A percentile compares a stretch with the other conserved stretches of the same genome.
phyloP scores from a whole-genome alignment of 2,329 filamentous ascomycete species.

The Ophiostoma montium region DNA sequence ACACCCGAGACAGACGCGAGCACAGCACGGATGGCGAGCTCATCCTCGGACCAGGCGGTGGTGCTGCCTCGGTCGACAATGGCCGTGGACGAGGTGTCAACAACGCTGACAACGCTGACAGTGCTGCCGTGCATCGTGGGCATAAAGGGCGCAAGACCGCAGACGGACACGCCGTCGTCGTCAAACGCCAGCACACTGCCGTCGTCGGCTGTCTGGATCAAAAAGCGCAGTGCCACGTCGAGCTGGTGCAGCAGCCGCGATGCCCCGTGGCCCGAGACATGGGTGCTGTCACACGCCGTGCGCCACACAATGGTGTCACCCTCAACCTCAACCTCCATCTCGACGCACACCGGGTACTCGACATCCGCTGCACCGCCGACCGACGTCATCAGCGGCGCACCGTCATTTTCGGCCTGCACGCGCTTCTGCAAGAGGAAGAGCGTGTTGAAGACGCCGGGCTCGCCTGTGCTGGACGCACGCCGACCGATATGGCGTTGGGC shows the following conservation, averaged over 20 bases:
- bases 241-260: slow-evolving; percentile 41
- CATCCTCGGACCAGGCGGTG: slow-evolving; percentile 21
- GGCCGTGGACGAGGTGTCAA: not conserved
- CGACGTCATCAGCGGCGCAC: slow-evolving; percentile 41
- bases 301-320: slow-evolving; percentile 38
- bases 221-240: slow-evolving; percentile 40
- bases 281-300: slow-evolving; percentile 49
- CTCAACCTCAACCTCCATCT: slow-evolving; percentile 52
- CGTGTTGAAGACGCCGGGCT: slow-evolving; percentile 35
- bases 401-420: not conserved
- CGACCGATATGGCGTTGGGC: slow-evolving; percentile 38
- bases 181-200: slow-evolving; percentile 36
- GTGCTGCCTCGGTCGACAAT: not conserved
- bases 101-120: not conserved
- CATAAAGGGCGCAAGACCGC: slow-evolving; percentile 39
- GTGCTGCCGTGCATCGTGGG: not conserved
- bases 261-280: slow-evolving; percentile 32
- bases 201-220: slow-evolving; percentile 28
- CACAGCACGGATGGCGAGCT: slow-evolving; percentile 29
- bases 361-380: slow-evolving; percentile 50
- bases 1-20: slow-evolving; percentile 47
- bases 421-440: slow-evolving; percentile 40
- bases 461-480: slow-evolving; percentile 20
- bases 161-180: slow-evolving; percentile 43
- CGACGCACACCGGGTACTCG: slow-evolving; percentile 70